Evolutionary conservation across 2,329 filamentous ascomycete species (phyloP), one percentile per base, ranked within the genome.

Genomic region (Verticillium isaacii): DNA sequence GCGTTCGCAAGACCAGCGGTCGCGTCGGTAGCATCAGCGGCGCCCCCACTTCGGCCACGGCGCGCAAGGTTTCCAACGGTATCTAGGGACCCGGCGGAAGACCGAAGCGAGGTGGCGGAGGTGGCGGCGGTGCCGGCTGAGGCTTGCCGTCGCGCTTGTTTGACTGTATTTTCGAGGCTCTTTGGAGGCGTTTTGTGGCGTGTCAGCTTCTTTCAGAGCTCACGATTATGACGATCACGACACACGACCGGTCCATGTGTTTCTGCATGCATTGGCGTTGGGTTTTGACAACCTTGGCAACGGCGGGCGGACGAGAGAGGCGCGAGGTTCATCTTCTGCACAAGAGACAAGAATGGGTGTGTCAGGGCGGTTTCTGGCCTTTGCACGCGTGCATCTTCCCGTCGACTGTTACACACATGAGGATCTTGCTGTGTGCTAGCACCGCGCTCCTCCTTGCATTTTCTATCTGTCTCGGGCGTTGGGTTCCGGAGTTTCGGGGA

Each of bases 1-100:
- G 80, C 56, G 80, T 89, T 56, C 83, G 87, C 64, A 90, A 90
- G 79, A 87, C 84, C 5, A 89, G 86, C 68, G 87, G 87, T 41
- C 82, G 87, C 52, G 78, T 89, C 15, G 87, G 85, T 58, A 89
- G 86, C 71, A 77, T 84, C 62, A 82, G 77, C 67, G 73, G 70
- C 59, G 65, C 71, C 12, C 72, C 76, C 37, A 74, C 74, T 23
- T 77, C 78, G n/a, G 75, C 75, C 59, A 75, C 73, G 50, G 76
- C 77, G 45, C 78, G 84, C 63, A 87, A 86, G 75, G 80, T 85
- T 61, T 85, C 82, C 58, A 59, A 59, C 58, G 81, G 76, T 59
- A 73, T 73, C 63, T 77, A 76, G 73, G 66, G 61, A 56, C 41
- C 50, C 45, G 41, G 29, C 7, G 58, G 58, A n/a, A 59, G 58